Conservation (phyloP, 2,329 filamentous ascomycete species). For the Didymella glomerata region DNA sequence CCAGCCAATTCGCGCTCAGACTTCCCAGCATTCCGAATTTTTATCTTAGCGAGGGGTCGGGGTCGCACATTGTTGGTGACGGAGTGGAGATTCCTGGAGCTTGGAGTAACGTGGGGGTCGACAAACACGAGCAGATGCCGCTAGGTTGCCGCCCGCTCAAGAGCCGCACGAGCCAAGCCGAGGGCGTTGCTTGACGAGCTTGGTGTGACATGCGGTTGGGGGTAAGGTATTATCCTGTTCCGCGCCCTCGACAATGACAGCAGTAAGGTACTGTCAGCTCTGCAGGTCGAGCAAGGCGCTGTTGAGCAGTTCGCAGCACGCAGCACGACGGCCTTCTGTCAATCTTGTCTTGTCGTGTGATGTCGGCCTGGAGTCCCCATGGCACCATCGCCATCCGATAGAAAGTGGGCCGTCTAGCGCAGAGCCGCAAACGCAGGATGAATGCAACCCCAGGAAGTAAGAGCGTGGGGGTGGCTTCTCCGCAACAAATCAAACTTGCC, state of each 20-base stretch:
- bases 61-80: slow-evolving; percentile 14
- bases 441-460: slow-evolving; percentile 14
- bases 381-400: slow-evolving; percentile 17
- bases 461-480: background rate
- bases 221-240: background rate
- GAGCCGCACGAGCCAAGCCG: slow-evolving; percentile 17
- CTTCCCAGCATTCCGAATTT: slow-evolving; percentile 5
- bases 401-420: slow-evolving; percentile 14
- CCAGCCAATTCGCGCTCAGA: background rate
- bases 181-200: slow-evolving; percentile 9
- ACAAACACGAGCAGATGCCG: slow-evolving; percentile 3
- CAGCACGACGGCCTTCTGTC: background rate
- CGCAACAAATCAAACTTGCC: slow-evolving; percentile 10
- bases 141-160: slow-evolving; percentile 3
- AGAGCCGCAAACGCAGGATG: slow-evolving; percentile 20
- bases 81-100: slow-evolving; percentile 11
- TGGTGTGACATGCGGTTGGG: background rate
- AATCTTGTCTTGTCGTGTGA: slow-evolving; percentile 4
- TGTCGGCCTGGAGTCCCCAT: slow-evolving; percentile 18
- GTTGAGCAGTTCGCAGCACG: background rate
- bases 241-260: background rate
- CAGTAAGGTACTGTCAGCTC: background rate
- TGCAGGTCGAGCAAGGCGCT: background rate
- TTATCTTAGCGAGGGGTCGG: slow-evolving; percentile 15
- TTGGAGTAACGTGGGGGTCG: slow-evolving; percentile 19